phyloP scores from a whole-genome alignment of 768 basidiomycete species.

The Hygrophorus pudorinus region DNA sequence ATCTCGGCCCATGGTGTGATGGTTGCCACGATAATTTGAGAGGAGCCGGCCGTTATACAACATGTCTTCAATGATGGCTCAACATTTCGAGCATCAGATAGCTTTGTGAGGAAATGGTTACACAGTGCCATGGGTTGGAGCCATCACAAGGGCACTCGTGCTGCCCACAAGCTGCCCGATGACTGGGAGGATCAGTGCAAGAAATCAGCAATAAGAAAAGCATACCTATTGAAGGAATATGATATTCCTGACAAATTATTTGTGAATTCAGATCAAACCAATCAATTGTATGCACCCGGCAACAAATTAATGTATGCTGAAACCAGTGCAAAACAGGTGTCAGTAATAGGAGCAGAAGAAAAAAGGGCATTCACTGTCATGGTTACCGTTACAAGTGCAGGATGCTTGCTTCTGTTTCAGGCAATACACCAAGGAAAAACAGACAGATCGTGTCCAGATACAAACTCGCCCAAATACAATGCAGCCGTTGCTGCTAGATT shows the following conservation, averaged over 20 bases:
- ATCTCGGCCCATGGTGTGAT: too few species aligned
- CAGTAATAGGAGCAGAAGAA: constrained; percentile 24
- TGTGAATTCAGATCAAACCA: constrained; percentile 28
- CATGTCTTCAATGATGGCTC: too few species aligned
- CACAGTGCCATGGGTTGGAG: constrained; percentile 9
- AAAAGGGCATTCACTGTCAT: constrained; percentile 28
- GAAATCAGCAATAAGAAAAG: constrained; percentile 14
- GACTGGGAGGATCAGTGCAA: constrained; percentile 14
- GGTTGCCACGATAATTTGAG: too few species aligned
- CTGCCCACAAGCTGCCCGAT: constrained; percentile 19
- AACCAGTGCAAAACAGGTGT: too few species aligned
- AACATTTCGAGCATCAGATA: too few species aligned
- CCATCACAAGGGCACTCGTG: constrained; percentile 17
- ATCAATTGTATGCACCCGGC: constrained; percentile 21
- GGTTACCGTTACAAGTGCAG: constrained; percentile 17
- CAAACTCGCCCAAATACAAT: constrained; percentile 9
- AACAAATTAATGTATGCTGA: constrained; percentile 17
- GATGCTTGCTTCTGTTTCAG: constrained; percentile 23
- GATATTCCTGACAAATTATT: constrained; percentile 19
- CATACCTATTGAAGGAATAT: constrained; percentile 19
- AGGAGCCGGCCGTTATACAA: too few species aligned
- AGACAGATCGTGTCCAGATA: constrained; percentile 11
- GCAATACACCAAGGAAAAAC: constrained; percentile 22
- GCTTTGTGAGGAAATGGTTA: constrained; percentile 18
- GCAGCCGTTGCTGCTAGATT: constrained; percentile 15